Conservation (phyloP, 345 rosid species). For the Xanthoceras sorbifolium region DNA sequence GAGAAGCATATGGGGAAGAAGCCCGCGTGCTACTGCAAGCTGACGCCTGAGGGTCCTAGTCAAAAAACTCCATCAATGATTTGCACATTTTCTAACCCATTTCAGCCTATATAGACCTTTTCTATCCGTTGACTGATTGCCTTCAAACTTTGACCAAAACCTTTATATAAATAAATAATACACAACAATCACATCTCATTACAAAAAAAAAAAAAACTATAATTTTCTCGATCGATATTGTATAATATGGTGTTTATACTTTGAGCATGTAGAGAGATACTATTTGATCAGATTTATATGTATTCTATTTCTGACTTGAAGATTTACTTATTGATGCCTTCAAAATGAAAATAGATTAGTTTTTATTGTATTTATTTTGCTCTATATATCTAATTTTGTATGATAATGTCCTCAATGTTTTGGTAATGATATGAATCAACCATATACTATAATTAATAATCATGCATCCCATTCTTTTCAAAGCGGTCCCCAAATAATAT, state of each 20-base stretch:
- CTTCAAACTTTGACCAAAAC: conserved; percentile 16
- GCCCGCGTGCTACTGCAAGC: conserved; percentile 36
- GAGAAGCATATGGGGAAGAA: conserved; percentile 11
- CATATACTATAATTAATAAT: background rate
- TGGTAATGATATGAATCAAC: background rate
- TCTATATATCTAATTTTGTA: background rate
- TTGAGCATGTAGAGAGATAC: no score
- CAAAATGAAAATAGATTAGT: background rate
- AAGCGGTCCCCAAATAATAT: background rate
- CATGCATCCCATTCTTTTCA: conserved; percentile 1
- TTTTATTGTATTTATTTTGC: background rate
- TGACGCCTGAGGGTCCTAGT: conserved; percentile 19
- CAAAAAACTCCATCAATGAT: conserved; percentile 23
- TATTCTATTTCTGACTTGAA: no score
- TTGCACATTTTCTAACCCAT: background rate
- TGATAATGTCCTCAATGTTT: background rate
- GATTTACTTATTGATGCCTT: background rate
- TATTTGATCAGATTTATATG: no score
- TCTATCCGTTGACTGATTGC: background rate
- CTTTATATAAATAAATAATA: background rate
- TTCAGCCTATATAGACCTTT: background rate
- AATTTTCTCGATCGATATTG: background rate
- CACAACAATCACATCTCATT: no score
- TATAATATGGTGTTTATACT: background rate
- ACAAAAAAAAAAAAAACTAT: no score